A percentile compares a stretch with the other conserved stretches of the same genome.
Evolutionary conservation across 805 yeast species (phyloP).

Genomic region (Priceomyces medius): DNA sequence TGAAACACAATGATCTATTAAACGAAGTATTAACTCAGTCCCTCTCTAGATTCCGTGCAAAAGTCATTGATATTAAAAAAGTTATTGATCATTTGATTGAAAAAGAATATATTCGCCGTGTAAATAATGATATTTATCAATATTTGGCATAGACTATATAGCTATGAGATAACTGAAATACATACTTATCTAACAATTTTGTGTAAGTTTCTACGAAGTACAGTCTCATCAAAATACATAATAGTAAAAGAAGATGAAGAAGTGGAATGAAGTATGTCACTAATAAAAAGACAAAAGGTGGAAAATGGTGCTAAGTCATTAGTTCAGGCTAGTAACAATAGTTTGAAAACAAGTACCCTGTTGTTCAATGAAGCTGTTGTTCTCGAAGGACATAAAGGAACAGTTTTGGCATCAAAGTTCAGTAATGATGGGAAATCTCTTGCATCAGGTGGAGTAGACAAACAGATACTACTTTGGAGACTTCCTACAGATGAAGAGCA

Average conservation of each 20-base stretch:
- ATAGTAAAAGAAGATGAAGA: too few relatives aligned
- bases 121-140: slow-evolving; percentile 70
- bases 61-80: slow-evolving; percentile 79
- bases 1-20: slow-evolving; percentile 76
- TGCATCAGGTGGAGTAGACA: slow-evolving; percentile 66
- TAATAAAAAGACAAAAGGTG: slow-evolving; percentile 32
- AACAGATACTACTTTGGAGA: slow-evolving; percentile 47
- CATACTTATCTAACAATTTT: not conserved
- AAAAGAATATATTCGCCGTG: slow-evolving; percentile 78
- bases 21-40: slow-evolving; percentile 89
- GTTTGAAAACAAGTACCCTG: not conserved
- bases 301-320: slow-evolving; percentile 6
- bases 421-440: slow-evolving; percentile 49
- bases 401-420: slow-evolving; percentile 54
- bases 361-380: slow-evolving; percentile 31
- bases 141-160: slow-evolving; percentile 60
- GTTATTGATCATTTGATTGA: slow-evolving; percentile 85
- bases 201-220: too few relatives aligned
- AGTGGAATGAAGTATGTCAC: slow-evolving; percentile 21
- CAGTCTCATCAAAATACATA: too few relatives aligned
- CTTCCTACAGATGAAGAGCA: slow-evolving; percentile 28
- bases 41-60: slow-evolving; percentile 78
- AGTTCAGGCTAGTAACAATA: not conserved
- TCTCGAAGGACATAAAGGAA: slow-evolving; percentile 53
- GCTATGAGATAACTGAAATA: slow-evolving; percentile 1